phyloP scores from a whole-genome alignment of 495 filamentous ascomycete genomes.

The Lichenothelia convexa region DNA sequence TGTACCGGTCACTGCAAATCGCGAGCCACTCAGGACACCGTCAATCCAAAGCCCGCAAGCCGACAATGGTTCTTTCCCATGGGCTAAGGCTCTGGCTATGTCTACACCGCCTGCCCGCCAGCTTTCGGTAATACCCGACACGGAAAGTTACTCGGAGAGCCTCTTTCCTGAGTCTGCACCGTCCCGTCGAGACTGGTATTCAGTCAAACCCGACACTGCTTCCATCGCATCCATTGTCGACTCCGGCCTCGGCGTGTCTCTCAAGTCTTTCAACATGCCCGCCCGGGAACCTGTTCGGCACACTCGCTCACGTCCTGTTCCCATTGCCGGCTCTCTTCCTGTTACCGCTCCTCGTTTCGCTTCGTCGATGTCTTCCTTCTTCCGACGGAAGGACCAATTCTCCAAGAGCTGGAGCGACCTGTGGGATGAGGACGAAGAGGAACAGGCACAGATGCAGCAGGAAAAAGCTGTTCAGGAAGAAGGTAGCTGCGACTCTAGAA shows the following conservation, averaged over 20 bases:
- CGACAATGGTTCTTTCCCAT: constrained; percentile 76
- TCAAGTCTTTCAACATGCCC: constrained; percentile 40
- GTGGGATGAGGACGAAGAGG: constrained; percentile 77
- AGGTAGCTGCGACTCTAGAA: constrained; percentile 3
- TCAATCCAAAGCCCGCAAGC: constrained; percentile 79
- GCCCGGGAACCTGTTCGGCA: constrained; percentile 19
- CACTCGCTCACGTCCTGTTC: constrained; percentile 28
- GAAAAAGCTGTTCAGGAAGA: constrained; percentile 8
- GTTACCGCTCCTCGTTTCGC: constrained; percentile 41
- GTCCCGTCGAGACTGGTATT: constrained; percentile 22
- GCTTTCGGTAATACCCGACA: constrained; percentile 70
- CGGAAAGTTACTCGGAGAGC: constrained; percentile 66
- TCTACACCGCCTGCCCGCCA: constrained; percentile 60
- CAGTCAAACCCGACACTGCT: constrained; percentile 44
- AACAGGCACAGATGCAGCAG: constrained; percentile 38
- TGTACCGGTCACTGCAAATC: constrained; percentile 64
- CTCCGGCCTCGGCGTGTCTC: constrained; percentile 50
- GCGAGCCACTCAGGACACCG: constrained; percentile 88
- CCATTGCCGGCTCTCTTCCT: constrained; percentile 62
- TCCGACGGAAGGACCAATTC: constrained; percentile 55
- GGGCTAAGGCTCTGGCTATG: constrained; percentile 77
- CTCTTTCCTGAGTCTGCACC: constrained; percentile 67
- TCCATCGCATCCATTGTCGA: constrained; percentile 66
- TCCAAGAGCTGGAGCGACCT: constrained; percentile 97
- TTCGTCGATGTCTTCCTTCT: constrained; percentile 55